Base-by-base conservation (phyloP, 208 protist genomes). In the Porcisia hertigi region DNA sequence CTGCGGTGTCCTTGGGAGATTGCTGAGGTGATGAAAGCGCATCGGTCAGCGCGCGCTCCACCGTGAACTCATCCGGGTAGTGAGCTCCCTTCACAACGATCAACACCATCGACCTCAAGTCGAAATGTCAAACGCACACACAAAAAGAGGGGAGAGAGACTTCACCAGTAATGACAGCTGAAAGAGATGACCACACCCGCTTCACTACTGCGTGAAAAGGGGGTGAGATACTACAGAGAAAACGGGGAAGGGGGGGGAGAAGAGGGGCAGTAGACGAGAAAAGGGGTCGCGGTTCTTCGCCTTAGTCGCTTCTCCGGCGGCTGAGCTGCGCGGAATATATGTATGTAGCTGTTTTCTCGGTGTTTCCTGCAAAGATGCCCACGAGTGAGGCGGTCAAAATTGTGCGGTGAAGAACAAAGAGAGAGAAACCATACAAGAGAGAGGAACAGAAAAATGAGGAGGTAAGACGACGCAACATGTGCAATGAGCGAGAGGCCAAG, bases 51-150 rank as follows among this genome's bases (percentile, higher is more conserved):
- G 63, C 71, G 57, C 88, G 85, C 80, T 94, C 86, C 30, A 87
- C 67, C 7, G 69, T 57, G 75, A 97, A 97, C 80, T 92, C 86
- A 52, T 95, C 92, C 1, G 90, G 86, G 73, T 89, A 97, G 54
- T 80, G 86, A 12, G 92, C 94, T 1, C 92, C 92, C 74, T 97
- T 97, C 55, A 97, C 92, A 0, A 87, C 71, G 1, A 97, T 75
- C 4, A 91, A 55, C 12, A 97, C 92, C 92, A 97, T 97, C 12
- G 63, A 14, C 25, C 25, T 43, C n/a, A 52, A 12, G 2, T 52
- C 47, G 11, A 52, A 52, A 52, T 52, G 47, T 52, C 47, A 14
- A 52, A 52, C 47, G 47, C 47, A 52, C 11, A 52, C 11, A 16
- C 9, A 12, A 49, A 14, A 11, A 43, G 20, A 30, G 6, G 2